These are phyloP conservation scores for Bolboschoenoplectus hybrid DNA, from an alignment of 202 grass and related monocot species.

Conservation along the genomic window DNA sequence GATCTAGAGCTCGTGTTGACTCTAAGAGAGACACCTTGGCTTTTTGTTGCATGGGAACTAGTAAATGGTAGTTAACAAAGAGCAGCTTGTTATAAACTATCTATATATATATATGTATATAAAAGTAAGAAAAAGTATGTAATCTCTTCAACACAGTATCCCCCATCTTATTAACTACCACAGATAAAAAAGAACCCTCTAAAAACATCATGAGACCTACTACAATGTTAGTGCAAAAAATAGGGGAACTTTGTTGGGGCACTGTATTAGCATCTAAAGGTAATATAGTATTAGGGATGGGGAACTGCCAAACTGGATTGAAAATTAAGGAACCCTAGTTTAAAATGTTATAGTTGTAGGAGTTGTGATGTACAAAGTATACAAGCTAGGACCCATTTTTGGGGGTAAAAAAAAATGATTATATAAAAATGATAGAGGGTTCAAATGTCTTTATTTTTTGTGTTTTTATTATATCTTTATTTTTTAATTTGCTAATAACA, in stretches of 20 bases:
- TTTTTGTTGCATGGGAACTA: conserved; percentile 35
- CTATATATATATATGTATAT: not conserved
- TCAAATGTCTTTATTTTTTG: no score
- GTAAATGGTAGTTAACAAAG: conserved; percentile 23
- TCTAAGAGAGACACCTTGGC: conserved; percentile 29
- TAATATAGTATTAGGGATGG: conserved; percentile 22
- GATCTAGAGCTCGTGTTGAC: conserved; percentile 28
- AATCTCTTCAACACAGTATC: no score
- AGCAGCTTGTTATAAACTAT: conserved; percentile 21
- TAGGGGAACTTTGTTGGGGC: no score
- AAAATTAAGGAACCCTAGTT: conserved; percentile 33
- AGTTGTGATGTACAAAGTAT: not conserved
- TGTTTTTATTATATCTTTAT: no score
- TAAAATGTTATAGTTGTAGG: conserved; percentile 16
- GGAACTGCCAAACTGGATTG: conserved; percentile 16
- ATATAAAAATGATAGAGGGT: not conserved
- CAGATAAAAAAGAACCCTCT: no score
- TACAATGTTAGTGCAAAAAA: no score
- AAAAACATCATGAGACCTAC: no score
- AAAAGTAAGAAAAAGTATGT: no score
- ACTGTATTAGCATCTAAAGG: no score
- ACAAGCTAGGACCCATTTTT: not conserved
- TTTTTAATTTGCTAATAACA: no score
- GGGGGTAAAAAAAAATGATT: not conserved
- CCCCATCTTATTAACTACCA: no score